A percentile compares a stretch with the other conserved stretches of the same genome.
Evolutionary conservation across 768 basidiomycete genomes (phyloP).

Genomic region (Tricholoma matsutake): DNA sequence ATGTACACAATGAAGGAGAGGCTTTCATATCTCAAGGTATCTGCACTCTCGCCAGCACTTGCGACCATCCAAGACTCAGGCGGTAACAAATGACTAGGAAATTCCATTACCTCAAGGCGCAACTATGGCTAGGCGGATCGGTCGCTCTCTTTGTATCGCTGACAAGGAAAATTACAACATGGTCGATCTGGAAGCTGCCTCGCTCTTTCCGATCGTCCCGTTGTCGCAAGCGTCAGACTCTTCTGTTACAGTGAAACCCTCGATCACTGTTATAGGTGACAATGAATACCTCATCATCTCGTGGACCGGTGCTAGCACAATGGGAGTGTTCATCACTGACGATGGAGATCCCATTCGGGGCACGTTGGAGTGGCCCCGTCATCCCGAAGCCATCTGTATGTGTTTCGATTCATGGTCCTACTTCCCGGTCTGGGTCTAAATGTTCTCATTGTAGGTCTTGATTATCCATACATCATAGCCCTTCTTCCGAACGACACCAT

Average conservation of each 20-base stretch:
- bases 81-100: conserved; percentile 43
- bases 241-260: conserved; percentile 47
- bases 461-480: conserved; percentile 78
- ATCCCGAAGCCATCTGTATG: conserved; percentile 77
- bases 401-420: conserved; percentile 15
- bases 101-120: conserved; percentile 63
- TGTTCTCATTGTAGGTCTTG: conserved; percentile 50
- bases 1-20: conserved; percentile 66
- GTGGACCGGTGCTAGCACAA: conserved; percentile 75
- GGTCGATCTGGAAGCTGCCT: conserved; percentile 71
- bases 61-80: background rate
- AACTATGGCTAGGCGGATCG: conserved; percentile 57
- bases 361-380: conserved; percentile 80
- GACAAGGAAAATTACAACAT: conserved; percentile 73
- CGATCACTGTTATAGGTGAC: conserved; percentile 69
- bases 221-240: conserved; percentile 63
- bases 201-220: conserved; percentile 71
- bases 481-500: conserved; percentile 77
- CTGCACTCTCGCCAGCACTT: background rate
- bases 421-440: background rate
- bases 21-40: conserved; percentile 58
- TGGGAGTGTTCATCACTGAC: conserved; percentile 84
- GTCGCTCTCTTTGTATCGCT: conserved; percentile 67
- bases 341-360: conserved; percentile 88
- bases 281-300: conserved; percentile 85